phyloP scores from a whole-genome alignment of 768 basidiomycete species.

The Termitomyces sp. region DNA sequence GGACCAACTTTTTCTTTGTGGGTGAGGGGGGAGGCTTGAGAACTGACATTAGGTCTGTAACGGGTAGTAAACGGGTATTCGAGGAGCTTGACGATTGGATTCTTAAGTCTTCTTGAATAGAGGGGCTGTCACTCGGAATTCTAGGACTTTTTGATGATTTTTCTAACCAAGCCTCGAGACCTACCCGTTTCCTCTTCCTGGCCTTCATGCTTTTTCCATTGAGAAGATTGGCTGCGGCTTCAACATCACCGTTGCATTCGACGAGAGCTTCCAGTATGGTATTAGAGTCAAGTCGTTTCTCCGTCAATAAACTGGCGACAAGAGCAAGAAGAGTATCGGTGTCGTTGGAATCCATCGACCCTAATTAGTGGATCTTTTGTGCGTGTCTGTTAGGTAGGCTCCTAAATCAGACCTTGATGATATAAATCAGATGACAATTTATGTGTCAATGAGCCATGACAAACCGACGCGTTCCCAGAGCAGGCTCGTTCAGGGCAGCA shows the following conservation, averaged over 20 bases:
- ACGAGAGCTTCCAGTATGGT: conserved; percentile 56
- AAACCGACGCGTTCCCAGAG: background rate
- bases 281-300: conserved; percentile 26
- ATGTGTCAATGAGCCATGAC: background rate
- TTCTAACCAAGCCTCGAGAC: conserved; percentile 51
- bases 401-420: too few relatives aligned
- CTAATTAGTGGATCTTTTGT: too few relatives aligned
- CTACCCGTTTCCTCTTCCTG: conserved; percentile 48
- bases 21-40: conserved; percentile 42
- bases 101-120: background rate
- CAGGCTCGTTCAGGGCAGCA: background rate
- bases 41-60: conserved; percentile 49
- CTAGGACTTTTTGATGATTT: conserved; percentile 9
- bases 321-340: conserved; percentile 67
- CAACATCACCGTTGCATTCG: conserved; percentile 48
- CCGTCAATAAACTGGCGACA: conserved; percentile 51
- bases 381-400: too few relatives aligned
- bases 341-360: conserved; percentile 27
- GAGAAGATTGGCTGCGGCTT: conserved; percentile 40
- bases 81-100: conserved; percentile 1
- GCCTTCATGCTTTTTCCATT: conserved; percentile 16
- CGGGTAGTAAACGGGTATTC: conserved; percentile 20
- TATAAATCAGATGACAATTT: too few relatives aligned
- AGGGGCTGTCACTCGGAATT: background rate
- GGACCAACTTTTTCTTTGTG: conserved; percentile 25